Percentiles rank a stretch among this genome's conserved stretches.
phyloP scores from a whole-genome alignment of 495 filamentous ascomycete species.

The Friedmanniomyces simplex region DNA sequence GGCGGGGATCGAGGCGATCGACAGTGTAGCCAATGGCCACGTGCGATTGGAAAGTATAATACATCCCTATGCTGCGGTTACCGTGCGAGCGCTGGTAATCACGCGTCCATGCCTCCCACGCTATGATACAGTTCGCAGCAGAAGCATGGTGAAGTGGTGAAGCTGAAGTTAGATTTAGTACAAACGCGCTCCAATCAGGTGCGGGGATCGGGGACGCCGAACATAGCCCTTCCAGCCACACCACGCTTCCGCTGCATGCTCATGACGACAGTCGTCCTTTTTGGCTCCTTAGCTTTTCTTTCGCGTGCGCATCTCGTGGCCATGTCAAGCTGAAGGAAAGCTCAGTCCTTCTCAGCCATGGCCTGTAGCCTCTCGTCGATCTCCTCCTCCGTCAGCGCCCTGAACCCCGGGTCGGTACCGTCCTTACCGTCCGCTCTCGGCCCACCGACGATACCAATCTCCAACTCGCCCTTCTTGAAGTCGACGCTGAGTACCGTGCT shows the following conservation, averaged over 20 bases:
- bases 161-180: too few relatives aligned
- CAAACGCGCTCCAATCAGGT: not conserved
- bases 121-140: constrained; percentile 2
- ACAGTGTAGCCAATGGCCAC: not conserved
- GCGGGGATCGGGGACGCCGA: not conserved
- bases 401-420: constrained; percentile 65
- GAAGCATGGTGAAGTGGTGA: too few relatives aligned
- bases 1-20: not conserved
- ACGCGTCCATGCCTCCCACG: not conserved
- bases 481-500: constrained; percentile 96
- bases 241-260: not conserved
- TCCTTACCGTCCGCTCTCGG: constrained; percentile 68
- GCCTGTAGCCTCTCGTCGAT: constrained; percentile 96
- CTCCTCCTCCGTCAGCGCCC: constrained; percentile 88
- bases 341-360: constrained; percentile 94
- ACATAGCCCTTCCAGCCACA: not conserved
- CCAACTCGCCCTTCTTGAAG: constrained; percentile 98
- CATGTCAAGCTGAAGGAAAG: constrained; percentile 6
- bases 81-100: not conserved
- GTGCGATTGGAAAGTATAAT: not conserved
- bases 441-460: constrained; percentile 91
- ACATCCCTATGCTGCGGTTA: not conserved
- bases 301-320: not conserved
- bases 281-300: not conserved
- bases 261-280: not conserved